Percentiles rank a stretch among this genome's conserved stretches.
These are phyloP conservation scores for Tuber brumale DNA, from an alignment of 495 filamentous ascomycete species.

Conservation along the genomic window DNA sequence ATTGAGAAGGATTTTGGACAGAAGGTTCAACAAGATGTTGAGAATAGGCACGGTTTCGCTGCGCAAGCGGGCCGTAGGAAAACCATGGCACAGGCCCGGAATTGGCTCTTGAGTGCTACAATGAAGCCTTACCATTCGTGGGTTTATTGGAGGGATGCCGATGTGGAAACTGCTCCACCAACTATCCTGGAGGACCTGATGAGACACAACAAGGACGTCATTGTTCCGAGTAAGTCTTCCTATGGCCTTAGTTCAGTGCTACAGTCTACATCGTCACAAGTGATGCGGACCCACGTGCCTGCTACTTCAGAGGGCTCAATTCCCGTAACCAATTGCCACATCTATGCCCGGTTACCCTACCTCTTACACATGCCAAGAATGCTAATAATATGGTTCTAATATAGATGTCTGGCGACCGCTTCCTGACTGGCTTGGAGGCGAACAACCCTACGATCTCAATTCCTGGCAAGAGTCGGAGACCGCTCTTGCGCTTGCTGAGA, in stretches of 20 bases:
- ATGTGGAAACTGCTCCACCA: constrained; percentile 92
- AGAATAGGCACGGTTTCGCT: constrained; percentile 94
- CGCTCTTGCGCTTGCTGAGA: constrained; percentile 85
- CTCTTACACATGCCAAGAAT: constrained; percentile 6
- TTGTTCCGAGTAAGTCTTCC: constrained; percentile 87
- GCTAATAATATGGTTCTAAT: constrained; percentile 8
- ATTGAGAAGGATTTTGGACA: constrained; percentile 99
- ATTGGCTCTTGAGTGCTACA: constrained; percentile 93
- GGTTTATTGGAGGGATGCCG: constrained; percentile 99
- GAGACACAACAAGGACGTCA: constrained; percentile 98
- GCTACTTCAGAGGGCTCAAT: constrained; percentile 36
- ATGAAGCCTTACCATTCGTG: constrained; percentile 92
- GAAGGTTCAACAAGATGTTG: constrained; percentile 94
- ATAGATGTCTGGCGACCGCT: constrained; percentile 96
- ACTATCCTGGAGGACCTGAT: constrained; percentile 97
- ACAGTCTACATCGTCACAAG: constrained; percentile 7
- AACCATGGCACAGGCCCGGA: constrained; percentile 94
- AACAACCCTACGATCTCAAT: constrained; percentile 98
- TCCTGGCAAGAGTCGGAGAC: constrained; percentile 99
- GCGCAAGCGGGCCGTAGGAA: constrained; percentile 91
- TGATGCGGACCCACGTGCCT: constrained; percentile 35
- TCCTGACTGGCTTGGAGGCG: constrained; percentile 97
- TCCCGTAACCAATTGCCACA: constrained; percentile 11
- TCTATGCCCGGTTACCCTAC: neutral
- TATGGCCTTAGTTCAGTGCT: neutral